These are phyloP conservation scores for Thymus mandschuricus DNA, from an alignment of 257 asterid genomes.

Conservation along the genomic window DNA sequence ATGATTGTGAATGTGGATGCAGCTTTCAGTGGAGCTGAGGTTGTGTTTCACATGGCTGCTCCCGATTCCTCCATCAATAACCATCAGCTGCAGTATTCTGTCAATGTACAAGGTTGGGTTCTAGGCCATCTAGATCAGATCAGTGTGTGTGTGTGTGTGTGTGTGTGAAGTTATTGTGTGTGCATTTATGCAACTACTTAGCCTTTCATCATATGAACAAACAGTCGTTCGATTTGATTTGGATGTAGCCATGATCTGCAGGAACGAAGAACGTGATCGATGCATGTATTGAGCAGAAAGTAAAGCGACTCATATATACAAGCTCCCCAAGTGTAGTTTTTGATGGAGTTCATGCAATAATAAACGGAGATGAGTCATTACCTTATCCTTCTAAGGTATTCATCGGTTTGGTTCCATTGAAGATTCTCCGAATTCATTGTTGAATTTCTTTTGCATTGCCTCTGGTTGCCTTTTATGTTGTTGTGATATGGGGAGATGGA, in stretches of 20 bases:
- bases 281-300: slow-evolving; percentile 69
- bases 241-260: slow-evolving; percentile 30
- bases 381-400: slow-evolving; percentile 72
- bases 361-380: slow-evolving; percentile 65
- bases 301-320: slow-evolving; percentile 69
- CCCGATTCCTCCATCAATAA: slow-evolving; percentile 79
- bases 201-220: background rate
- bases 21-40: slow-evolving; percentile 73
- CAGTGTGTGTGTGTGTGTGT: background rate
- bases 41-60: slow-evolving; percentile 85
- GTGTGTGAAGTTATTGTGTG: background rate
- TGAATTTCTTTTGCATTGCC: background rate
- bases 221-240: background rate
- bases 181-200: background rate
- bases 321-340: slow-evolving; percentile 81
- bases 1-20: slow-evolving; percentile 27
- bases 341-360: slow-evolving; percentile 68
- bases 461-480: background rate
- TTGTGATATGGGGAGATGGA: slow-evolving; percentile 4
- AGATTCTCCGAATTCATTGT: background rate
- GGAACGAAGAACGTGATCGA: slow-evolving; percentile 75
- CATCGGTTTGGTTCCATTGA: background rate
- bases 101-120: slow-evolving; percentile 61
- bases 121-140: background rate
- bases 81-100: slow-evolving; percentile 67